Evolutionary conservation across 192 early-diverging fungal species (phyloP).

Genomic region (Podila epigama): DNA sequence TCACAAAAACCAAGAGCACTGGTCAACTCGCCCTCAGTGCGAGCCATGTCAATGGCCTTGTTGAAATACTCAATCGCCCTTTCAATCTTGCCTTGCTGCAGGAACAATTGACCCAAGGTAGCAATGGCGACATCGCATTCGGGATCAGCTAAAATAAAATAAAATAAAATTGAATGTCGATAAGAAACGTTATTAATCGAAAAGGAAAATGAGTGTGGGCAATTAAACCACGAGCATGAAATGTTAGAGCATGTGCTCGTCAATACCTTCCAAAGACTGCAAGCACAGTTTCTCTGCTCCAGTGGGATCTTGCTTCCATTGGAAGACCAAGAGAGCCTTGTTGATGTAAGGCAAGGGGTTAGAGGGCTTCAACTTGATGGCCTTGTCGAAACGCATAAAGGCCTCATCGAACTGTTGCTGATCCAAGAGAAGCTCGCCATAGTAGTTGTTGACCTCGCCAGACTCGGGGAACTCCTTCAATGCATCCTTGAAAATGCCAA

Average conservation of each 20-base stretch:
- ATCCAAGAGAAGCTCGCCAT: conserved; percentile 93
- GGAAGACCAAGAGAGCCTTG: conserved; percentile 86
- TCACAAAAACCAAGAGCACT: conserved; percentile 64
- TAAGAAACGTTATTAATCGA: neutral
- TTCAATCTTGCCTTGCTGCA: conserved; percentile 86
- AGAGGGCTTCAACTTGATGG: conserved; percentile 76
- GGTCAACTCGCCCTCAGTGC: conserved; percentile 90
- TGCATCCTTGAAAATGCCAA: conserved; percentile 82
- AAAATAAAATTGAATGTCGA: neutral
- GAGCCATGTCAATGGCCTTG: conserved; percentile 79
- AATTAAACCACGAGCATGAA: no score
- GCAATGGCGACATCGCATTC: conserved; percentile 94
- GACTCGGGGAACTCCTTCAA: conserved; percentile 77
- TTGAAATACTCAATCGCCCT: conserved; percentile 87
- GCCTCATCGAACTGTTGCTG: conserved; percentile 86
- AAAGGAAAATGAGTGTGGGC: no score
- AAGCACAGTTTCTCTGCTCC: conserved; percentile 79
- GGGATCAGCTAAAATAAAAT: conserved; percentile 77
- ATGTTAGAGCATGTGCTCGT: neutral
- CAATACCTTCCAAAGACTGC: conserved; percentile 74
- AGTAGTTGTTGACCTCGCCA: conserved; percentile 96
- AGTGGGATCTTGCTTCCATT: conserved; percentile 75
- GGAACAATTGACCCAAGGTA: conserved; percentile 78
- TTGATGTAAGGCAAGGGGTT: conserved; percentile 99
- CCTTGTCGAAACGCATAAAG: conserved; percentile 86